phyloP scores from a whole-genome alignment of 306 rosid genomes.

The Lithocarpus polystachyus region DNA sequence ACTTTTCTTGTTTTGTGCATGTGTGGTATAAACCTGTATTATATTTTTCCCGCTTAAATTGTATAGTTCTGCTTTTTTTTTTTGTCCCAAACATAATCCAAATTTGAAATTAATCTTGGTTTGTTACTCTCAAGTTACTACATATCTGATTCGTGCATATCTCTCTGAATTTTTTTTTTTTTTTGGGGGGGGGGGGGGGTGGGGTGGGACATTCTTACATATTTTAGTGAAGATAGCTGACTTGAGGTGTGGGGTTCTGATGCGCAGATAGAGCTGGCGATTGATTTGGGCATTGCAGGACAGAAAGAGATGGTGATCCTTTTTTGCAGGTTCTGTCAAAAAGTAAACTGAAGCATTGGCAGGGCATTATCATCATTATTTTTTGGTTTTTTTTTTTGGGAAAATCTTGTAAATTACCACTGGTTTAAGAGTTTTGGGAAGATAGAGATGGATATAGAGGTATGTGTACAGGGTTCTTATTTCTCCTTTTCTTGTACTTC shows the following conservation, averaged over 20 bases:
- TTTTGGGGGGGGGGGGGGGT: background rate
- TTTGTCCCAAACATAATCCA: background rate
- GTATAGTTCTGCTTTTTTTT: too few relatives aligned
- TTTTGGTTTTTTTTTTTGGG: conserved; percentile 29
- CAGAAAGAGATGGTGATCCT: conserved; percentile 38
- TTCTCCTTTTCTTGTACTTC: conserved; percentile 51
- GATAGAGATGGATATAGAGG: conserved; percentile 82
- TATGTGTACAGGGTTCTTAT: conserved; percentile 84
- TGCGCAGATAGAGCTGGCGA: conserved; percentile 80
- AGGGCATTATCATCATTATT: conserved; percentile 33
- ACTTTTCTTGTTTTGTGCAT: too few relatives aligned
- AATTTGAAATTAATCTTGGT: background rate
- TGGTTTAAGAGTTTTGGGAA: conserved; percentile 59
- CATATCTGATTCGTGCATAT: background rate
- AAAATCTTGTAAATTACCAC: conserved; percentile 84
- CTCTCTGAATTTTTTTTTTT: background rate
- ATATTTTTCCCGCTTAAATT: too few relatives aligned
- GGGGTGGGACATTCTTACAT: background rate
- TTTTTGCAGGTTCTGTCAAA: conserved; percentile 49
- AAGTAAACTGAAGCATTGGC: conserved; percentile 45
- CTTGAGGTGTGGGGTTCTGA: conserved; percentile 13
- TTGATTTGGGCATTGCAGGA: conserved; percentile 51
- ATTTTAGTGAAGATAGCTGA: conserved; percentile 17
- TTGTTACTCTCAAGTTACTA: background rate
- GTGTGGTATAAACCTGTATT: too few relatives aligned